phyloP scores from a whole-genome alignment of 768 basidiomycete species.

The Psilocybe subaeruginosa region DNA sequence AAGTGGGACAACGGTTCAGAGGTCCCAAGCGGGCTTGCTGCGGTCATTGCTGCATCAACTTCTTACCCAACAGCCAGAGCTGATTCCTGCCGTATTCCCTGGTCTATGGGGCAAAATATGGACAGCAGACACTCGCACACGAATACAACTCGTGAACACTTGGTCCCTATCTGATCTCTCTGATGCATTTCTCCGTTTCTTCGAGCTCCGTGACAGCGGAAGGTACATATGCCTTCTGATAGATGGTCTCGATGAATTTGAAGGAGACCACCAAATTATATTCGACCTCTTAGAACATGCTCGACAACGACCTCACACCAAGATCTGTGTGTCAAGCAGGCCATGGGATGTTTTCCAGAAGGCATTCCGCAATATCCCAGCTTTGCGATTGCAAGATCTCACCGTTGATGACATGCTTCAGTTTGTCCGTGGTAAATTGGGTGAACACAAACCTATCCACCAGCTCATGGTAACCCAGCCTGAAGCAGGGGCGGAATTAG shows the following conservation, averaged over 20 bases:
- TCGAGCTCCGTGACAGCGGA: not conserved
- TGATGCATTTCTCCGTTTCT: constrained; percentile 6
- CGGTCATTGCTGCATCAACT: constrained; percentile 13
- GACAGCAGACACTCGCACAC: constrained; percentile 11
- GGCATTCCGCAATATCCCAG: constrained; percentile 4
- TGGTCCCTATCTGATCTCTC: constrained; percentile 9
- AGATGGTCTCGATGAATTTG: constrained; percentile 16
- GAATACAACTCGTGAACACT: constrained; percentile 5
- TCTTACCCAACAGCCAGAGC: constrained; percentile 5
- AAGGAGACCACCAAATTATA: constrained; percentile 10
- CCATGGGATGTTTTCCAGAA: constrained; percentile 10
- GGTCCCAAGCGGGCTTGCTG: constrained; percentile 14
- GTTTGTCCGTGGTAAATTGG: constrained; percentile 2
- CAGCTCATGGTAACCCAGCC: not conserved
- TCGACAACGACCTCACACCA: constrained; percentile 3
- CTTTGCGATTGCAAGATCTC: constrained; percentile 11
- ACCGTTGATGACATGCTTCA: constrained; percentile 11
- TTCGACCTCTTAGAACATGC: constrained; percentile 7
- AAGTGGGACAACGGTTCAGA: constrained; percentile 12
- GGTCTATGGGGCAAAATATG: constrained; percentile 10
- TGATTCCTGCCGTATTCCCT: constrained; percentile 11
- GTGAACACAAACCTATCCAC: not conserved
- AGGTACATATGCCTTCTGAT: constrained; percentile 12
- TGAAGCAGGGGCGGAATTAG: not conserved
- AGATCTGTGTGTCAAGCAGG: constrained; percentile 12